These are phyloP conservation scores for Phylloporus sp. DNA, from an alignment of 768 basidiomycete species.

Conservation along the genomic window DNA sequence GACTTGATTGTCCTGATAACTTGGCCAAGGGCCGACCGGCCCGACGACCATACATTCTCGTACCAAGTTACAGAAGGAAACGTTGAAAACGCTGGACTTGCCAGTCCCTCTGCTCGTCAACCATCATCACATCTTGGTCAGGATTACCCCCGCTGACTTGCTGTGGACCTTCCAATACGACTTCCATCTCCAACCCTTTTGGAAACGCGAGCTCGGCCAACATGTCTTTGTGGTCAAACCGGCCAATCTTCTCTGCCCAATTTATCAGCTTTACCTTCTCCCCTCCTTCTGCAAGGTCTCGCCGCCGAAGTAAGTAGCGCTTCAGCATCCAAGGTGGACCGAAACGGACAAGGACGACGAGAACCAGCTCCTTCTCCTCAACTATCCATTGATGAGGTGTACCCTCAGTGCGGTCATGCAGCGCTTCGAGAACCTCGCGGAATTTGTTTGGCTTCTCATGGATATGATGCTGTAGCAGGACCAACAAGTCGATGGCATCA, in stretches of 20 bases:
- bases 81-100: neutral
- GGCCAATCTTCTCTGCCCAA: slow-evolving; percentile 18
- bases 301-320: slow-evolving; percentile 22
- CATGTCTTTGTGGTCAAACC: slow-evolving; percentile 23
- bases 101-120: neutral
- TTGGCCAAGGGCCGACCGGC: neutral
- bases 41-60: neutral
- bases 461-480: slow-evolving; percentile 17
- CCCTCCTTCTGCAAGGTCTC: slow-evolving; percentile 17
- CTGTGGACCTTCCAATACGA: neutral
- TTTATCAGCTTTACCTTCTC: slow-evolving; percentile 11
- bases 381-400: slow-evolving; percentile 24
- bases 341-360: slow-evolving; percentile 19
- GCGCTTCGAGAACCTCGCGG: slow-evolving; percentile 19
- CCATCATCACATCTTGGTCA: slow-evolving; percentile 7
- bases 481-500: slow-evolving; percentile 21
- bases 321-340: slow-evolving; percentile 26
- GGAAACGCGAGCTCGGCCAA: slow-evolving; percentile 16
- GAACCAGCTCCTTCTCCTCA: slow-evolving; percentile 23
- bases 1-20: too few relatives aligned
- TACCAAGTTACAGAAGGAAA: too few relatives aligned
- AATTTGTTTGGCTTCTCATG: slow-evolving; percentile 22
- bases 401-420: slow-evolving; percentile 23
- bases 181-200: slow-evolving; percentile 8
- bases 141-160: neutral